Percentiles rank a stretch among this genome's conserved stretches.
Evolutionary conservation across 2,329 filamentous ascomycete genomes (phyloP).

Genomic region (Dactylella cylindrospora): DNA sequence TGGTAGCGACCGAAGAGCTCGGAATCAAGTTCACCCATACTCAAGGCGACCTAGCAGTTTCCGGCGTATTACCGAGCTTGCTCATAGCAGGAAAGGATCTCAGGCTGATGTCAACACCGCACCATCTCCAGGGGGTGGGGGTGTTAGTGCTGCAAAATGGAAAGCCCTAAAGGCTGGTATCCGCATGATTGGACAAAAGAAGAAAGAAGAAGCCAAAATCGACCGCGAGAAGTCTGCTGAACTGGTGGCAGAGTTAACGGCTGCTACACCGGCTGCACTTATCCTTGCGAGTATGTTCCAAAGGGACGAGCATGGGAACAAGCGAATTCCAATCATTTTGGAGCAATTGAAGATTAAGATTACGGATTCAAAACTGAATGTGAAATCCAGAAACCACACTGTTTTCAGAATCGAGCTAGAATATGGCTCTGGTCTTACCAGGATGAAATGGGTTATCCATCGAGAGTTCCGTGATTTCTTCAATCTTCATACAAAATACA

Average conservation of each 20-base stretch:
- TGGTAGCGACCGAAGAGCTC: conserved; percentile 14
- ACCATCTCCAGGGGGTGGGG: conserved; percentile 53
- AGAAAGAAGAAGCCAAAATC: conserved; percentile 78
- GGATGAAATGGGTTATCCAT: conserved; percentile 95
- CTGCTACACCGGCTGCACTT: conserved; percentile 86
- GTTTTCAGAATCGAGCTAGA: conserved; percentile 90
- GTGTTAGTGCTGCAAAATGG: conserved; percentile 75
- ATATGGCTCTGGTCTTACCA: conserved; percentile 89
- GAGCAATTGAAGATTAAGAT: conserved; percentile 91
- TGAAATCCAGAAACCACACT: conserved; percentile 67
- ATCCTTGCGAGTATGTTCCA: conserved; percentile 98
- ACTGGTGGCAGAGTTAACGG: conserved; percentile 89
- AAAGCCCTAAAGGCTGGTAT: conserved; percentile 87
- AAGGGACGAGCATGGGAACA: conserved; percentile 92
- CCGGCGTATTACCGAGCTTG: conserved; percentile 56
- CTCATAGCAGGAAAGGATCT: conserved; percentile 52
- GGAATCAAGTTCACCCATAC: conserved; percentile 8
- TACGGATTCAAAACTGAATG: conserved; percentile 65
- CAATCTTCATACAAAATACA: conserved; percentile 92
- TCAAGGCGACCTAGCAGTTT: conserved; percentile 50
- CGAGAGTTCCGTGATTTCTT: conserved; percentile 85
- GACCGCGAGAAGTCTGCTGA: conserved; percentile 96
- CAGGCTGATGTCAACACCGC: conserved; percentile 43
- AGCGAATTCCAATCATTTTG: conserved; percentile 87
- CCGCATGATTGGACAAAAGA: conserved; percentile 70